A percentile compares a stretch with the other conserved stretches of the same genome.
phyloP scores from a whole-genome alignment of 1,284 basidiomycete species.

The Tetrapyrgos nigripes region DNA sequence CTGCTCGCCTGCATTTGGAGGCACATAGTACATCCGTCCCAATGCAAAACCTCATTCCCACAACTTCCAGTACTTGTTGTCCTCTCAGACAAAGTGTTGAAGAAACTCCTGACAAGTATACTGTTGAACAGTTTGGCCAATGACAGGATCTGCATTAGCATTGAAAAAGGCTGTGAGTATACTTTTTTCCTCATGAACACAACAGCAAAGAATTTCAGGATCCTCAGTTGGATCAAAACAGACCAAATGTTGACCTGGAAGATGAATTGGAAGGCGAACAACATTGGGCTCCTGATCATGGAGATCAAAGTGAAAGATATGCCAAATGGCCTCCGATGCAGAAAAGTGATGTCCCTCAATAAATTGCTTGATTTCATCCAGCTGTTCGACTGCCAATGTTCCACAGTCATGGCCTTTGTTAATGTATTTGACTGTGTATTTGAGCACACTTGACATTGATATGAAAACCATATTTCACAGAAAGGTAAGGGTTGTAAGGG shows the following conservation, averaged over 20 bases:
- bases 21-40: slow-evolving; percentile 44
- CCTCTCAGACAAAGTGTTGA: slow-evolving; percentile 25
- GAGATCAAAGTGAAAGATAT: slow-evolving; percentile 38
- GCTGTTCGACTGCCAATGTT: slow-evolving; percentile 31
- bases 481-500: slow-evolving; percentile 38
- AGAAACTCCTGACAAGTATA: slow-evolving; percentile 50
- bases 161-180: slow-evolving; percentile 48
- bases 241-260: slow-evolving; percentile 42
- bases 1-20: slow-evolving; percentile 37
- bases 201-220: slow-evolving; percentile 28
- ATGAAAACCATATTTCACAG: slow-evolving; percentile 28
- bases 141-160: slow-evolving; percentile 36
- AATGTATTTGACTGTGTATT: slow-evolving; percentile 55
- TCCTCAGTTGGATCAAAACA: slow-evolving; percentile 36
- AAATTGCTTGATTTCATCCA: slow-evolving; percentile 38
- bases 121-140: slow-evolving; percentile 30
- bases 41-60: slow-evolving; percentile 31
- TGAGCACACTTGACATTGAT: slow-evolving; percentile 44
- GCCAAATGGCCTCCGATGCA: slow-evolving; percentile 34
- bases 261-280: slow-evolving; percentile 44
- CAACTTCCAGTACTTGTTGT: slow-evolving; percentile 30
- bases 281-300: slow-evolving; percentile 42
- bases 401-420: slow-evolving; percentile 50
- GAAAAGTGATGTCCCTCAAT: slow-evolving; percentile 40
- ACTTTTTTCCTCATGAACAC: slow-evolving; percentile 32